These are phyloP conservation scores for Byssochlamys sp. DNA, from an alignment of 2,329 filamentous ascomycete species.

Conservation along the genomic window DNA sequence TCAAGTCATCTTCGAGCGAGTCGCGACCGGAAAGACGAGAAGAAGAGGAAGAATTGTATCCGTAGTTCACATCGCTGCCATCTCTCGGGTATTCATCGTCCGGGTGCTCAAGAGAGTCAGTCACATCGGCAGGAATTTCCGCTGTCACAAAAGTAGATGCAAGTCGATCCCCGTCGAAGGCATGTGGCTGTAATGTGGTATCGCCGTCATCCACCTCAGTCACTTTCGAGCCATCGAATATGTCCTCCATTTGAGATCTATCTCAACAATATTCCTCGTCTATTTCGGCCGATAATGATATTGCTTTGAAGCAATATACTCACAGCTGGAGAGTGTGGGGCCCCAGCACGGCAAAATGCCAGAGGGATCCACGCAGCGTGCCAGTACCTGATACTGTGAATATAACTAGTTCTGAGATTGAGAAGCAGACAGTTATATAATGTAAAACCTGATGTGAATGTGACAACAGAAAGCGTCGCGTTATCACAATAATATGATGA, in stretches of 20 bases:
- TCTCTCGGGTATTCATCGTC: not conserved
- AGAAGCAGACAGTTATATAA: not conserved
- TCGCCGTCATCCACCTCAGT: not conserved
- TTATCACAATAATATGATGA: not conserved
- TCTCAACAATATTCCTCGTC: not conserved
- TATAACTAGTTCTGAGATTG: not conserved
- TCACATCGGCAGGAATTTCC: slow-evolving; percentile 5
- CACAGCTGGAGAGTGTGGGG: not conserved
- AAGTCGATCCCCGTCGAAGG: not conserved
- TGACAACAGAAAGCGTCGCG: not conserved
- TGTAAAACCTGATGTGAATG: not conserved
- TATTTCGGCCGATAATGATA: not conserved
- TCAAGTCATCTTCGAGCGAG: slow-evolving; percentile 15
- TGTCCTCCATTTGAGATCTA: not conserved
- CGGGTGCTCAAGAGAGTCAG: not conserved
- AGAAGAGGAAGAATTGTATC: slow-evolving; percentile 28
- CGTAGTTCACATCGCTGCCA: slow-evolving; percentile 10
- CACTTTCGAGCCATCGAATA: not conserved
- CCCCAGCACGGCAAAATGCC: not conserved
- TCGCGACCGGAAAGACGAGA: slow-evolving; percentile 20
- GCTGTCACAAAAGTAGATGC: slow-evolving; percentile 3
- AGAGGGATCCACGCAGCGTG: not conserved
- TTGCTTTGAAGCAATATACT: not conserved
- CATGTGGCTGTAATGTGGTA: not conserved
- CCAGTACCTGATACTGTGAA: not conserved